A percentile compares a stretch with the other conserved stretches of the same genome.
Conservation (phyloP, 495 filamentous ascomycete species). For the Penicillium nucicola region DNA sequence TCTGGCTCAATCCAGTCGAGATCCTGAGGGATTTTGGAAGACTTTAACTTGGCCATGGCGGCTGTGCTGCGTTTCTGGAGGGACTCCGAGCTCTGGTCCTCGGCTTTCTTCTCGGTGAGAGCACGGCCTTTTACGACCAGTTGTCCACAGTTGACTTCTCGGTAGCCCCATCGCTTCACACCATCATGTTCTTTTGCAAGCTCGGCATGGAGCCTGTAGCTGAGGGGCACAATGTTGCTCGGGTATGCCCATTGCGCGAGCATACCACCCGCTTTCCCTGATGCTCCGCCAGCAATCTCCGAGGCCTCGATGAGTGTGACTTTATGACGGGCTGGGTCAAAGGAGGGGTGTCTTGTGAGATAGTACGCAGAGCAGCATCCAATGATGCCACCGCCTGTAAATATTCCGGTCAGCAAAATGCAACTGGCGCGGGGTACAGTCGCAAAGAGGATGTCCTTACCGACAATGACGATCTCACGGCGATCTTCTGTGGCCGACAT, state of each 20-base stretch:
- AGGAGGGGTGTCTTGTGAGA: slow-evolving; percentile 83
- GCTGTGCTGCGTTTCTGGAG: slow-evolving; percentile 71
- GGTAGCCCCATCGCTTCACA: slow-evolving; percentile 81
- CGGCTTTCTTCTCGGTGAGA: slow-evolving; percentile 31
- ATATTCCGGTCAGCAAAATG: slow-evolving; percentile 11
- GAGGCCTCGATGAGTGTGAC: slow-evolving; percentile 89
- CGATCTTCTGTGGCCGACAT: slow-evolving; percentile 39
- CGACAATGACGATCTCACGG: slow-evolving; percentile 67
- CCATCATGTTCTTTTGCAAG: slow-evolving; percentile 84
- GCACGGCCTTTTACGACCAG: slow-evolving; percentile 56
- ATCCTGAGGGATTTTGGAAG: slow-evolving; percentile 68
- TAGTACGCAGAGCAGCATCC: slow-evolving; percentile 93
- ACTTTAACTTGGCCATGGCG: slow-evolving; percentile 55
- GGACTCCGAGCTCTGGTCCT: slow-evolving; percentile 42
- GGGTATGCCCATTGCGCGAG: slow-evolving; percentile 94
- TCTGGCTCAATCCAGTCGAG: slow-evolving; percentile 82
- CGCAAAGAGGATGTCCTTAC: slow-evolving; percentile 39
- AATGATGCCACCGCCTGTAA: slow-evolving; percentile 86
- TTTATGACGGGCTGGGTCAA: slow-evolving; percentile 67
- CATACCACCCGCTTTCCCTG: slow-evolving; percentile 92
- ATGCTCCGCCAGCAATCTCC: slow-evolving; percentile 84
- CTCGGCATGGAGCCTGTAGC: slow-evolving; percentile 78
- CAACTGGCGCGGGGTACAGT: slow-evolving; percentile 28
- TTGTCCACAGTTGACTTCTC: slow-evolving; percentile 73
- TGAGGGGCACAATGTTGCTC: slow-evolving; percentile 76